Evolutionary conservation across 371 early-diverging fungal genomes (phyloP).

Genomic region (Circinella umbellata): DNA sequence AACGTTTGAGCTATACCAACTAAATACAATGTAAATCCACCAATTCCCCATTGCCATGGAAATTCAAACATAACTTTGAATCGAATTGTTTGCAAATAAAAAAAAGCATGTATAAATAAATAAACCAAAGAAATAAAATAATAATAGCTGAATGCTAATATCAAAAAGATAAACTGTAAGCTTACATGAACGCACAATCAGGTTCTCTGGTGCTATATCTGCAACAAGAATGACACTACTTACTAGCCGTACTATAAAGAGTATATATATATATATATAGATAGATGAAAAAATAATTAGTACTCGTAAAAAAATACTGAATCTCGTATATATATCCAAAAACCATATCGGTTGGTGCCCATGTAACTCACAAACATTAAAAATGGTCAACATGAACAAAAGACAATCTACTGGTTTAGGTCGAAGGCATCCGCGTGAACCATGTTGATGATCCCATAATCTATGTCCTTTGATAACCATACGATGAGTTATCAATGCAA

Average conservation of each 20-base stretch:
- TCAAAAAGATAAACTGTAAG: not conserved
- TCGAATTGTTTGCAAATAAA: not conserved
- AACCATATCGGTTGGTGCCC: not conserved
- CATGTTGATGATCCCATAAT: not conserved
- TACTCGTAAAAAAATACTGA: no score
- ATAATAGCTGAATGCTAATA: no score
- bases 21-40: constrained; percentile 27
- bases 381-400: not conserved
- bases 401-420: not conserved
- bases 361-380: not conserved
- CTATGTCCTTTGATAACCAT: not conserved
- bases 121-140: no score
- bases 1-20: constrained; percentile 36
- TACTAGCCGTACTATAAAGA: not conserved
- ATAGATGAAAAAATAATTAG: no score
- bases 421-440: not conserved
- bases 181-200: not conserved
- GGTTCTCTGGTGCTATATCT: not conserved
- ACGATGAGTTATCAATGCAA: not conserved
- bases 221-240: not conserved
- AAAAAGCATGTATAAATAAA: no score
- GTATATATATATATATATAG: not conserved
- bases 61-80: constrained; percentile 20
- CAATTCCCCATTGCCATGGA: constrained; percentile 30
- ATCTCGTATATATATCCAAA: no score